Evolutionary conservation across 352 stramenopile species (phyloP), one percentile per base, ranked within the genome.

Genomic region (Pythium brassicae): DNA sequence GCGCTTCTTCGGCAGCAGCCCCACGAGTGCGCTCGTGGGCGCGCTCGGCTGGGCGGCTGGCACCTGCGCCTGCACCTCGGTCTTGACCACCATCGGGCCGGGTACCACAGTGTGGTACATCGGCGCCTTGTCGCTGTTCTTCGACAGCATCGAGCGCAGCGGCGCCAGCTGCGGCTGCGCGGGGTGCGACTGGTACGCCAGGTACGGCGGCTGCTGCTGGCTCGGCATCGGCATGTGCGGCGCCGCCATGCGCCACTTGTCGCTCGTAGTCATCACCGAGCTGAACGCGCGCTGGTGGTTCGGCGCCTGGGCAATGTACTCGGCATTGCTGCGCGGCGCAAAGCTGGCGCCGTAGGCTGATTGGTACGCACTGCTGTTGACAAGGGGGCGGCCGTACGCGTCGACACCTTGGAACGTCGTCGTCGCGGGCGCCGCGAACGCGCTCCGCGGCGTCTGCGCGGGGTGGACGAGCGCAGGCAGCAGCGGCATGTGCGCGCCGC

Each of bases 21-120:
- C 61, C 17, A 59, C 14, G 5, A 65, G 35, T n/a, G n/a, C n/a
- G 7, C 37, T 45, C 9, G 10, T 11, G 40, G n/a, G n/a, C n/a
- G n/a, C n/a, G n/a, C n/a, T n/a, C n/a, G n/a, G n/a, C n/a, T n/a
- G n/a, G n/a, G n/a, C n/a, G n/a, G n/a, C n/a, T n/a, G n/a, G n/a
- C 22, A 39, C n/a, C n/a, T 35, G 27, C 3, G 17, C 14, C 6
- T 50, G 27, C 25, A 29, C 9, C 23, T 62, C 39, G 32, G n/a
- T 37, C 43, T 63, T 63, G 42, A 57, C 49, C 26, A 76, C 53
- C 49, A 78, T 65, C 29, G 72, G 68, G 15, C 55, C 9, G 39
- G 27, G 22, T 22, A 55, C 48, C 29, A 27, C 34, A 22, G 27
- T 26, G 22, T 32, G 46, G 27, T 37, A 32, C 17, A 53, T 34